phyloP scores from a whole-genome alignment of 1,284 basidiomycete species.

The Papiliotrema fonsecae region DNA sequence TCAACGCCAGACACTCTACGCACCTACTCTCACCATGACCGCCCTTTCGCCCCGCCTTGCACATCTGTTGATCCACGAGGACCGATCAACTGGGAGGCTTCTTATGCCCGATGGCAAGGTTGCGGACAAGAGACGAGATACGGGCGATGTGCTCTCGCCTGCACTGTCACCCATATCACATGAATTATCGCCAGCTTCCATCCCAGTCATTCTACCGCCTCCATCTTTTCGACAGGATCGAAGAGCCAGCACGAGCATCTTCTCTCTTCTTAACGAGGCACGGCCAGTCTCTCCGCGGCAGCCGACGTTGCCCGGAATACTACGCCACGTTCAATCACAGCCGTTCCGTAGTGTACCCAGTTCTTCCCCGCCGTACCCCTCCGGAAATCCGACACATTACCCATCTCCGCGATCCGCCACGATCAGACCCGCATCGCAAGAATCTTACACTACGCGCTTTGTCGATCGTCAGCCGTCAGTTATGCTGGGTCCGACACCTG shows the following conservation, averaged over 20 bases:
- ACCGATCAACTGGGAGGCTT: constrained; percentile 9
- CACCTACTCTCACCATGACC: constrained; percentile 11
- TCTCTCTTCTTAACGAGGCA: constrained; percentile 4
- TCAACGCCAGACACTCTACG: too few species aligned
- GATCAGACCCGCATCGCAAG: too few species aligned
- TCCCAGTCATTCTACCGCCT: background rate
- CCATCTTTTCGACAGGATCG: background rate
- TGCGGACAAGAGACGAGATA: too few species aligned
- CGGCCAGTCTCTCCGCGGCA: background rate
- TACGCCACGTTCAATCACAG: background rate
- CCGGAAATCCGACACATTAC: too few species aligned
- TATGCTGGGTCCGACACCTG: background rate
- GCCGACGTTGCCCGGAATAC: background rate
- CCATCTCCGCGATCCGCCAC: too few species aligned
- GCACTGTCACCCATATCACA: too few species aligned
- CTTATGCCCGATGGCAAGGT: constrained; percentile 5
- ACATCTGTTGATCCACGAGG: constrained; percentile 15
- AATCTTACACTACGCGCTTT: too few species aligned
- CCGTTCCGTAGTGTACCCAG: too few species aligned
- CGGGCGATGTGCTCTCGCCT: too few species aligned
- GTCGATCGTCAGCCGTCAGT: background rate
- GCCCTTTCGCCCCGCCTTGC: constrained; percentile 12
- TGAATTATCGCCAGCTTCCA: background rate
- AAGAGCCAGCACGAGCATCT: constrained; percentile 3
- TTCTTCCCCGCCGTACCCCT: too few species aligned